phyloP scores from a whole-genome alignment of 129 eudicot genomes.

The Artemisia tridentata region DNA sequence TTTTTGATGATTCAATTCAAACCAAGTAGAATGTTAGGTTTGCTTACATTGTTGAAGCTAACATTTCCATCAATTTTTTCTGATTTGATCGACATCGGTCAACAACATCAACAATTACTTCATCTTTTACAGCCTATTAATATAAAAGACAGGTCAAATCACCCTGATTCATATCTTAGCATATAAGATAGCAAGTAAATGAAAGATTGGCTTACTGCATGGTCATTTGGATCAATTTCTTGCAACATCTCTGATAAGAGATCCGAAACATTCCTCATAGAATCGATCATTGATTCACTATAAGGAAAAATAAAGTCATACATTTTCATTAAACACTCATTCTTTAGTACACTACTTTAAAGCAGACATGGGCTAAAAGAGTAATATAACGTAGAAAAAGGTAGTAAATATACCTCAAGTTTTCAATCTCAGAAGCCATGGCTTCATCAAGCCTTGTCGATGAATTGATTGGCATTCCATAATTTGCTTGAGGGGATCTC shows the following conservation, averaged over 20 bases:
- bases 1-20: no score
- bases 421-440: slow-evolving; percentile 74
- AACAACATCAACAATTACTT: slow-evolving; percentile 80
- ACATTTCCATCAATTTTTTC: slow-evolving; percentile 76
- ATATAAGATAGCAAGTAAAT: background rate
- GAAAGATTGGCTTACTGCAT: slow-evolving; percentile 38
- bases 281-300: slow-evolving; percentile 57
- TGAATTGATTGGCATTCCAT: slow-evolving; percentile 88
- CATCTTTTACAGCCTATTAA: slow-evolving; percentile 73
- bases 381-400: background rate
- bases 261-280: slow-evolving; percentile 72
- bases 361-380: background rate
- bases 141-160: slow-evolving; percentile 10
- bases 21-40: background rate
- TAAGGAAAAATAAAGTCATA: background rate
- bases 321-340: background rate
- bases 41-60: slow-evolving; percentile 65
- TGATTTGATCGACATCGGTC: slow-evolving; percentile 87
- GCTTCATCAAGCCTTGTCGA: slow-evolving; percentile 85
- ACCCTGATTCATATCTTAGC: background rate
- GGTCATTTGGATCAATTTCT: slow-evolving; percentile 80
- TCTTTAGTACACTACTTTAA: background rate
- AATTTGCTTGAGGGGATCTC: slow-evolving; percentile 57
- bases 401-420: slow-evolving; percentile 48
- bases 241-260: slow-evolving; percentile 81